phyloP scores from a whole-genome alignment of 2,329 filamentous ascomycete species.

The Diaporthe amygdali region DNA sequence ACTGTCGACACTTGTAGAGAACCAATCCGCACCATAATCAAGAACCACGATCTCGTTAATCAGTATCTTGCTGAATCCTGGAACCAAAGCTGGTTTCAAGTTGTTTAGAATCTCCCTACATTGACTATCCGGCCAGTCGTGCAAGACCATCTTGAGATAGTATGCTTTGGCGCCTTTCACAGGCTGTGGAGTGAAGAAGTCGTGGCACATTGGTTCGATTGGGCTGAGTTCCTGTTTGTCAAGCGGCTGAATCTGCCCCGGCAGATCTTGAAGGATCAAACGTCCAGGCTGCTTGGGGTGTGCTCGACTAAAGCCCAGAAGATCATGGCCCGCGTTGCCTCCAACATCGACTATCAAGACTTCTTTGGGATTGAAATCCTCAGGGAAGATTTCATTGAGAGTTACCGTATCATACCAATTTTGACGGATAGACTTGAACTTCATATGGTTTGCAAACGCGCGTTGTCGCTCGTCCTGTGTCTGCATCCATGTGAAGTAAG shows the following conservation, averaged over 20 bases:
- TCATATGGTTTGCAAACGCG: conserved; percentile 1
- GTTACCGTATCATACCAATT: neutral
- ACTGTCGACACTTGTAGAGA: conserved; percentile 42
- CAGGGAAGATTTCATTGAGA: neutral
- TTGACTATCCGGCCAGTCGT: conserved; percentile 43
- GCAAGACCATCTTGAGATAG: conserved; percentile 41
- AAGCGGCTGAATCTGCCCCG: conserved; percentile 17
- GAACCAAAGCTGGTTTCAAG: conserved; percentile 36
- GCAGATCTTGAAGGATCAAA: conserved; percentile 33
- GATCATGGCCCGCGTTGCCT: conserved; percentile 27
- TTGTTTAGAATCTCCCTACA: conserved; percentile 38
- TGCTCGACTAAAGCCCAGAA: conserved; percentile 19
- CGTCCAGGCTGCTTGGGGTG: conserved; percentile 18
- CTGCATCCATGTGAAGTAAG: neutral
- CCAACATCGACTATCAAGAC: conserved; percentile 29
- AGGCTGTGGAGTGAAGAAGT: conserved; percentile 39
- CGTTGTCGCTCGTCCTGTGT: neutral
- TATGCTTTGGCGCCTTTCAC: conserved; percentile 42
- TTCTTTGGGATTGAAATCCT: neutral
- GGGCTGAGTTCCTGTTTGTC: conserved; percentile 25
- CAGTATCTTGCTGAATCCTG: conserved; percentile 36
- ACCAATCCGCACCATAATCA: conserved; percentile 37
- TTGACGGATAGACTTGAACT: neutral
- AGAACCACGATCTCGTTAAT: conserved; percentile 42
- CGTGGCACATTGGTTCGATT: conserved; percentile 37